Percentiles rank a stretch among this genome's conserved stretches.
Conservation (phyloP, 768 basidiomycete species). For the Kwoniella heveanensis region DNA sequence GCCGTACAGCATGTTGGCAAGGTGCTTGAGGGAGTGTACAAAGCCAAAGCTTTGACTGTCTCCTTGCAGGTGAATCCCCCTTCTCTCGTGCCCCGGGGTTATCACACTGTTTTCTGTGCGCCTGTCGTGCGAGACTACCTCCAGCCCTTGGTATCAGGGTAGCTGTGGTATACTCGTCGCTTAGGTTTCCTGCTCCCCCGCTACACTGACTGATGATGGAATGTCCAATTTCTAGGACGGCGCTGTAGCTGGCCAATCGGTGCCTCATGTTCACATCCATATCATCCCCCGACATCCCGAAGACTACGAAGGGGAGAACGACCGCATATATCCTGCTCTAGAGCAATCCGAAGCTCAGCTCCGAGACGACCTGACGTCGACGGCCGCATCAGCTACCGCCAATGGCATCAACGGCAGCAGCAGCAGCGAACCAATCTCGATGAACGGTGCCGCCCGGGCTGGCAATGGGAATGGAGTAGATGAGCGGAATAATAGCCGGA, state of each 20-base stretch:
- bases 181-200: not conserved
- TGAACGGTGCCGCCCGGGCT: too few relatives aligned
- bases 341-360: slow-evolving; percentile 59
- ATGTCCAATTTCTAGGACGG: slow-evolving; percentile 66
- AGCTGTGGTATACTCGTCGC: too few relatives aligned
- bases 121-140: too few relatives aligned
- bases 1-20: slow-evolving; percentile 77
- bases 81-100: too few relatives aligned
- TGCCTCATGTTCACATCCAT: slow-evolving; percentile 98
- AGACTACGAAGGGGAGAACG: slow-evolving; percentile 58
- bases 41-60: slow-evolving; percentile 79
- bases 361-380: slow-evolving; percentile 52
- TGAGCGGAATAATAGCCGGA: not conserved
- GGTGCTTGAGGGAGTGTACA: slow-evolving; percentile 78
- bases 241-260: slow-evolving; percentile 75
- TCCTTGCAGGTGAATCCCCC: slow-evolving; percentile 73
- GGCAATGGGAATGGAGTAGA: slow-evolving; percentile 1
- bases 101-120: too few relatives aligned
- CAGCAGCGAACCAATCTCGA: too few relatives aligned
- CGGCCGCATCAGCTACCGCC: too few relatives aligned
- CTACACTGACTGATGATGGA: not conserved
- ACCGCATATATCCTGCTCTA: slow-evolving; percentile 66
- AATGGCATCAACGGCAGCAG: too few relatives aligned
- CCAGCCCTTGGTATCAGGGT: too few relatives aligned
- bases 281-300: slow-evolving; percentile 75